Evolutionary conservation across 768 basidiomycete species (phyloP), one percentile per base, ranked within the genome.

Genomic region (Paxillus ammoniavirescens): DNA sequence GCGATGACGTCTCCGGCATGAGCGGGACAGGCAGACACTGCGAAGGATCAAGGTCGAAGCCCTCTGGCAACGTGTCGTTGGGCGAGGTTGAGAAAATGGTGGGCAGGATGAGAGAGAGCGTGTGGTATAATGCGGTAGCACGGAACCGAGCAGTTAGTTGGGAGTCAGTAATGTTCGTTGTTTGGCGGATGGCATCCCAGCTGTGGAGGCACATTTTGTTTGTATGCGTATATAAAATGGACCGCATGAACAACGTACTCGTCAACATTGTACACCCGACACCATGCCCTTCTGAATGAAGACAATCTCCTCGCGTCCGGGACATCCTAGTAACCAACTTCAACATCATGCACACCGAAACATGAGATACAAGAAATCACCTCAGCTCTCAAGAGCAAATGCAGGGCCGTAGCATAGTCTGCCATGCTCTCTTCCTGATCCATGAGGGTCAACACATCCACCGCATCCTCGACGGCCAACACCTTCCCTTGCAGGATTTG

Each of bases 201-300:
- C 93, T 95, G 55, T 41, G 48, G 18, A 50, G 37, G 42, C 37
- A n/a, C 35, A 2, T 50, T 30, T 41, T 55, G 28, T 45, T 10
- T 31, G 35, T n/a, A 54, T 42, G 17, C 36, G 1, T 31, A 8
- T 17, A 33, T 12, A 21, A 21, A 21, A 21, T 21, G 5, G 17
- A 42, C 8, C 15, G 13, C 0, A 23, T 47, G 30, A 43, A 49
- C 55, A 46, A 77, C 87, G 55, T 69, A 96, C 94, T 97, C 83
- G 66, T 98, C 93, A 47, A 91, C 87, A 48, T 89, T 78, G 65
- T 90, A 96, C 43, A 96, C 81, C 30, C 95, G 78, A 35, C 95
- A 81, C 95, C 95, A 98, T 14, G 91, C 78, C 31, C 82, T 84
- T 43, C 84, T 77, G 63, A 90, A 81, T 4, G 91, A 86, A 23